Conservation (phyloP, 2,329 filamentous ascomycete genomes). For the Pseudofabraea citricarpa region DNA sequence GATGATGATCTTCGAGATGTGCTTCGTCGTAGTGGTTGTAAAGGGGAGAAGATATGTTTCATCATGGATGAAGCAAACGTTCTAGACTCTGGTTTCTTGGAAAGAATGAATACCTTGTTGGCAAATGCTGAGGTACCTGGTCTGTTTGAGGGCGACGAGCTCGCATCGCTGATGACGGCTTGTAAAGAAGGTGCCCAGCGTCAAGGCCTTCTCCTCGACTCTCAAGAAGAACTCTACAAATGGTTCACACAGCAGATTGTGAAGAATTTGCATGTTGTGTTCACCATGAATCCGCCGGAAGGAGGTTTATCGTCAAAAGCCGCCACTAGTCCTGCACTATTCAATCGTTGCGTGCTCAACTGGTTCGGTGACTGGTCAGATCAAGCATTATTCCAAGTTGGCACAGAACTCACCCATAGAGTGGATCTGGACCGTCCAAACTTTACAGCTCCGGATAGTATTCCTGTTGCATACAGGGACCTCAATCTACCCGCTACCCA, state of each 20-base stretch:
- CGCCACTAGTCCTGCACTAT: constrained; percentile 93
- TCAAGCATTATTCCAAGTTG: constrained; percentile 96
- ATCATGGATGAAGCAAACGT: constrained; percentile 99
- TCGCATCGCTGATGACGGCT: constrained; percentile 96
- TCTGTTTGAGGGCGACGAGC: constrained; percentile 98
- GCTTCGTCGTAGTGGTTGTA: constrained; percentile 87
- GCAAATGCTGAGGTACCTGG: constrained; percentile 99
- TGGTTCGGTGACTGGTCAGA: constrained; percentile 99
- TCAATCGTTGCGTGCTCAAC: constrained; percentile 99
- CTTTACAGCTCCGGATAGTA: constrained; percentile 82
- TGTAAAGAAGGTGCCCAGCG: constrained; percentile 98
- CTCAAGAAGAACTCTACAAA: constrained; percentile 98
- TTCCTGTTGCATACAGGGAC: constrained; percentile 87
- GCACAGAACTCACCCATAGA: constrained; percentile 91
- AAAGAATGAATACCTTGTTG: constrained; percentile 97
- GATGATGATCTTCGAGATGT: constrained; percentile 96
- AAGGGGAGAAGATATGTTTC: constrained; percentile 99
- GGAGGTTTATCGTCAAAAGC: constrained; percentile 93
- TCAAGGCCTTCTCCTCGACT: constrained; percentile 91
- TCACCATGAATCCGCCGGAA: constrained; percentile 99
- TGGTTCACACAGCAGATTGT: constrained; percentile 99
- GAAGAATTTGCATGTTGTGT: constrained; percentile 97
- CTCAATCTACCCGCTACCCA: constrained; percentile 82
- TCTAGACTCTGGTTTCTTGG: constrained; percentile 94
- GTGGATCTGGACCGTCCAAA: constrained; percentile 87